These are phyloP conservation scores for Suillus plorans DNA, from an alignment of 768 basidiomycete genomes.

Conservation along the genomic window DNA sequence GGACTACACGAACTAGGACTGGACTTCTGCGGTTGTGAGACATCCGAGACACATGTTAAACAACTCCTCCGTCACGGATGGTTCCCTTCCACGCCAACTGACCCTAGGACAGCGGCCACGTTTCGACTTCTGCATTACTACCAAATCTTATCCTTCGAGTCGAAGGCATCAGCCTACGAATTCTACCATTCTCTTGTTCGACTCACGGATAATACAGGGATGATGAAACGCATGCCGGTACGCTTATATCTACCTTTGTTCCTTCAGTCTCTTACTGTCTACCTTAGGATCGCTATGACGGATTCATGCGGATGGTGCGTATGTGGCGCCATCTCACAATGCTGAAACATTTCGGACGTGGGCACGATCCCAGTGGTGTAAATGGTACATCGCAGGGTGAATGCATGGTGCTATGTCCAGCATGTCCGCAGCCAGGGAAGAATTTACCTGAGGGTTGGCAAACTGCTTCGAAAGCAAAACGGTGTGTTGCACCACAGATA, in stretches of 20 bases:
- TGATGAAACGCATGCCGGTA: too few relatives aligned
- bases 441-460: slow-evolving; percentile 10
- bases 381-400: slow-evolving; percentile 20
- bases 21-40: not conserved
- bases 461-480: not conserved
- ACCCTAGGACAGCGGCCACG: not conserved
- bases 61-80: not conserved
- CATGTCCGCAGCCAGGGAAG: slow-evolving; percentile 7
- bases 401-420: slow-evolving; percentile 14
- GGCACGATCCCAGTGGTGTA: slow-evolving; percentile 19
- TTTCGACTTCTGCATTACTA: not conserved
- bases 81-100: not conserved
- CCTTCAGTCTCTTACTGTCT: not conserved
- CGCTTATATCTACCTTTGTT: too few relatives aligned
- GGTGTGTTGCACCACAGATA: too few relatives aligned
- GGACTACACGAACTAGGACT: not conserved
- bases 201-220: not conserved
- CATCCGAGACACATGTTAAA: not conserved
- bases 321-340: slow-evolving; percentile 12
- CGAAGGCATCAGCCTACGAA: not conserved
- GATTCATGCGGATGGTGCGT: not conserved
- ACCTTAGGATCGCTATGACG: not conserved
- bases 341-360: slow-evolving; percentile 16
- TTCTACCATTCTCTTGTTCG: not conserved
- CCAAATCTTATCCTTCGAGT: not conserved